Evolutionary conservation across 148 eudicot species (phyloP), one percentile per base, ranked within the genome.

Genomic region (Cornus kousa): DNA sequence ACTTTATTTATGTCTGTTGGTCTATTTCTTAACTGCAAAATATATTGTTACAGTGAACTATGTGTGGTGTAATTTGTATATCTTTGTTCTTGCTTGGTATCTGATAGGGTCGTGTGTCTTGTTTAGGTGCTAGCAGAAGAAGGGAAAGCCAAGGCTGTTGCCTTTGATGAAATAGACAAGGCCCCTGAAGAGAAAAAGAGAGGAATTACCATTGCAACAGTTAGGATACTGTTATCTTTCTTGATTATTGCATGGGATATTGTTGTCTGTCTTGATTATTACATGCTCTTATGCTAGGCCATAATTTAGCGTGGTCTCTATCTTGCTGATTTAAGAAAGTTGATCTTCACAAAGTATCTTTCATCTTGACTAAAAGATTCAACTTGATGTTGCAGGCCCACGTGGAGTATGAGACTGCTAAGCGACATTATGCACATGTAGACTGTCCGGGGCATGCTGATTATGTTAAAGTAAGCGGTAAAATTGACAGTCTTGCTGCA

Each of bases 401-500:
- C 80, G 99, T 96, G 62, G 99, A 96, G 88, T 96, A 96, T 79
- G 99, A 96, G 90, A 96, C 99, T 75, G 80, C 84, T 23, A 96
- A 96, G 84, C 78, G 99, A 67, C 98, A 92, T 75, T 96, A 93
- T 82, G 95, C 95, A 4, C 98, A 96, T 82, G 99, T 96, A 55
- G 99, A 93, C 82, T 93, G 99, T 75, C 99, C 99, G 39, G 99
- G 97, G 71, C 98, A 96, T 74, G 98, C 98, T 76, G 98, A 96
- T 81, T 93, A 96, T 85, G 98, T 96, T 14, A 94, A 96, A 81
- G 99, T 96, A 86, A 86, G 95, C 53, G 55, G 66, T 32, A 17
- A 76, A 43, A 53, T 69, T 14, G n/a, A 19, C 9, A 5, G 48
- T 33, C 3, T 35, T 35, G 12, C 20, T 74, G 59, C 17, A 53